Conservation (phyloP, 2,329 filamentous ascomycete genomes). For the Knoxdaviesia proteae region DNA sequence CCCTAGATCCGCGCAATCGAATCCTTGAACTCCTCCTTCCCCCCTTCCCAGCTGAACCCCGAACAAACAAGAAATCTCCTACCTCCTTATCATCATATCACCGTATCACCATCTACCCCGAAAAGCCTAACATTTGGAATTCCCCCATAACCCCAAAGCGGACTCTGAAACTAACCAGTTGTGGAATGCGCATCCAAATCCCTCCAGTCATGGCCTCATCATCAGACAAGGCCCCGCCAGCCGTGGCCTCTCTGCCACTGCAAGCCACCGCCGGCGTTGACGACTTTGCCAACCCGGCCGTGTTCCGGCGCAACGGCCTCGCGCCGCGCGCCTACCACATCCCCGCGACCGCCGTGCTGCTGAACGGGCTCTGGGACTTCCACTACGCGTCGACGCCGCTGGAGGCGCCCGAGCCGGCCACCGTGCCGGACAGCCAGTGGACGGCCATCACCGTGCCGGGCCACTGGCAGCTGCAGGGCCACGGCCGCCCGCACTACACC, state of each 20-base stretch:
- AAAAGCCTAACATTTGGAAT: no score
- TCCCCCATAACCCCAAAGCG: no score
- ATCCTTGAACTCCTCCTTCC: no score
- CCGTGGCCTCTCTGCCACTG: constrained; percentile 9
- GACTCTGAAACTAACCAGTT: no score
- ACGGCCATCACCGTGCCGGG: constrained; percentile 34
- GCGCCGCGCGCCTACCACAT: constrained; percentile 30
- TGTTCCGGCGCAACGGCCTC: constrained; percentile 31
- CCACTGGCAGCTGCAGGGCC: constrained; percentile 51
- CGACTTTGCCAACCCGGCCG: constrained; percentile 27
- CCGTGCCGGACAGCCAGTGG: background rate
- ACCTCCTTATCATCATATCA: no score
- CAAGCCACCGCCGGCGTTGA: constrained; percentile 16
- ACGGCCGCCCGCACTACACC: constrained; percentile 46
- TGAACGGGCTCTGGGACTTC: constrained; percentile 39
- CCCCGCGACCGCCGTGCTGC: constrained; percentile 23
- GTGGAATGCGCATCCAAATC: no score
- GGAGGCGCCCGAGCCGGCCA: constrained; percentile 12
- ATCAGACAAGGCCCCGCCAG: constrained; percentile 7
- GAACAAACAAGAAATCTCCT: no score
- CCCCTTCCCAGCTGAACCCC: no score
- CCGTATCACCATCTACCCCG: no score
- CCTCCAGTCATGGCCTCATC: no score
- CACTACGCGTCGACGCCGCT: constrained; percentile 23
- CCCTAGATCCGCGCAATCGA: no score